A percentile compares a stretch with the other conserved stretches of the same genome.
Evolutionary conservation across 108 stramenopile species (phyloP).

Genomic region (Nannochloropsis gaditana): DNA sequence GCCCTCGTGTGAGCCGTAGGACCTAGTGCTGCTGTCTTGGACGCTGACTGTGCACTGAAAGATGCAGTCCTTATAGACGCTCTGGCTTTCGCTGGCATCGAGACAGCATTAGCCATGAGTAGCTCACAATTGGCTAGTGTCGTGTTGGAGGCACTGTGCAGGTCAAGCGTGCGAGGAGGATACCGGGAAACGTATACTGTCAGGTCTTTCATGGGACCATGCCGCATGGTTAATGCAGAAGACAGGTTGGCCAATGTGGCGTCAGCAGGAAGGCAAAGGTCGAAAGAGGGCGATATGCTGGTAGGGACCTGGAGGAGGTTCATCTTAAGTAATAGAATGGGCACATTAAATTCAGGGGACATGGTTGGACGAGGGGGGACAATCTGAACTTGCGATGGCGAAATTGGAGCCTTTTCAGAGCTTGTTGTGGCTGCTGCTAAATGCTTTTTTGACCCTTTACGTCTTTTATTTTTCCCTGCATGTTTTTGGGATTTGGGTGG

Average conservation of each 20-base stretch:
- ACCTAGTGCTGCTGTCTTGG: background rate
- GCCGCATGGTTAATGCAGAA: background rate
- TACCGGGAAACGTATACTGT: background rate
- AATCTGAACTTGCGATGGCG: too few species aligned
- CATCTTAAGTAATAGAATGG: background rate
- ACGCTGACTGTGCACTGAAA: background rate
- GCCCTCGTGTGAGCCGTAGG: background rate
- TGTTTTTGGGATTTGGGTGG: too few species aligned
- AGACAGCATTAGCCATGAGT: background rate
- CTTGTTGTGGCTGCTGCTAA: too few species aligned
- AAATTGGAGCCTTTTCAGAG: too few species aligned
- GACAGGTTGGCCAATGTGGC: background rate
- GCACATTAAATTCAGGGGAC: background rate
- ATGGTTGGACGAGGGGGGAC: too few species aligned
- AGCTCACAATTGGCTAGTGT: background rate
- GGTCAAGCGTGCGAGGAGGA: background rate
- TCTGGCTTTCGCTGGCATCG: too few species aligned
- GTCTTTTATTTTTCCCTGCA: too few species aligned
- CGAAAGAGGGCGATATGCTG: background rate
- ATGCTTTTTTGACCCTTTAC: too few species aligned
- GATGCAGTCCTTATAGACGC: too few species aligned
- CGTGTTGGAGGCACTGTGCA: background rate
- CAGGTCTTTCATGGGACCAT: background rate
- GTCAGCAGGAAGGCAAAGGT: background rate
- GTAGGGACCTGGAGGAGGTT: background rate